Base-by-base conservation (phyloP, 805 yeast species). In the Scheffersomyces stipitis region DNA sequence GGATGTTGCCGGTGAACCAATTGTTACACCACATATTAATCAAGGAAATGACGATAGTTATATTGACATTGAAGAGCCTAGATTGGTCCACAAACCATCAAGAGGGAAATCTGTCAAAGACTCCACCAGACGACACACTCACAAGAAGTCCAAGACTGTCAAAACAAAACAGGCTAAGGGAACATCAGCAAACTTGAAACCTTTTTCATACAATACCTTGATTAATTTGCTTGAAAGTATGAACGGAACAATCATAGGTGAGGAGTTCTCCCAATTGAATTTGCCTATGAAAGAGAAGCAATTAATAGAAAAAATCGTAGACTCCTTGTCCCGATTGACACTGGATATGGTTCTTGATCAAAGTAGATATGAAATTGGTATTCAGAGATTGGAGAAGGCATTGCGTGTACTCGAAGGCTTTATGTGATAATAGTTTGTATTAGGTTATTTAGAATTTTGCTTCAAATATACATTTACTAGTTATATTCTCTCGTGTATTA, bases 301-400 rank as follows among this genome's bases (percentile, higher is more conserved):
- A 49, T 69, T 90, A 28, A 69, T 91, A 29, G 97, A 91, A 53
- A 81, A 87, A 59, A 79, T 91, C 33, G 85, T 91, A 3, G 96
- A 89, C 52, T 81, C 95, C 2, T 68, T 91, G 31, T 82, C 93
- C 27, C 73, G 93, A 49, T 73, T 93, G 40, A 88, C 96, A 3
- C 87, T 90, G 36, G 96, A 89, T 54, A 88, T 93, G 86, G 84
- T 89, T 36, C 57, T 86, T 38, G 96, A 91, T 58, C 87, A 87
- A 18, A 78, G 77, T 18, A 78, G 93, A 51, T 82, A 84, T 40
- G 81, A 80, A 12, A 88, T 87, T 42, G 96, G 97, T 9, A 74
- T 87, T 30, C 72, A 77, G 44, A 70, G 98, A 45, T 66, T 91
- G 49, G 85, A 84, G 48, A 81, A 81, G 48, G 97, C 96, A 0